Evolutionary conservation across 148 eudicot species (phyloP).

Genomic region (Arbutus unedo): DNA sequence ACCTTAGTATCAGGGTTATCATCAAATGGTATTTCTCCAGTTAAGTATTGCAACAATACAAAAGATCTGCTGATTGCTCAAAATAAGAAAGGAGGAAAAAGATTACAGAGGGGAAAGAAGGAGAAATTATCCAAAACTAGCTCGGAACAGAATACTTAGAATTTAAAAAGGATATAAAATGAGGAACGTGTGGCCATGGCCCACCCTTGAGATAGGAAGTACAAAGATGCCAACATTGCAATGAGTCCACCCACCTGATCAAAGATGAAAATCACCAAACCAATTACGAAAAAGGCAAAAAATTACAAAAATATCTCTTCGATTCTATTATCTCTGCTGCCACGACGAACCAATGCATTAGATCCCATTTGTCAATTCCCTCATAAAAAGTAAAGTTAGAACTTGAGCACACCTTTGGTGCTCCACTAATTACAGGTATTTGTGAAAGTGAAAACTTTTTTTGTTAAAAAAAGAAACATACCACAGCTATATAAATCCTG

Average conservation of each 20-base stretch:
- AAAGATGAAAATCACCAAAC: conserved; percentile 16
- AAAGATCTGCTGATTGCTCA: conserved; percentile 9
- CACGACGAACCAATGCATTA: background rate
- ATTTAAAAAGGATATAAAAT: conserved; percentile 70
- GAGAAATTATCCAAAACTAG: conserved; percentile 8
- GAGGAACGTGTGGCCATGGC: conserved; percentile 82
- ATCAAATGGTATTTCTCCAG: conserved; percentile 57
- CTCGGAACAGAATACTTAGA: background rate
- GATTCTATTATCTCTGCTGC: background rate
- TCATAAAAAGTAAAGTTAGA: background rate
- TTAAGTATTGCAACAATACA: conserved; percentile 46
- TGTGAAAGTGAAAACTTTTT: background rate
- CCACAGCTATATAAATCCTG: background rate
- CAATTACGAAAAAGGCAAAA: conserved; percentile 9
- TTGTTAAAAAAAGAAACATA: background rate
- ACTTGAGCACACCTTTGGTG: background rate
- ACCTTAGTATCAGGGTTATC: conserved; percentile 45
- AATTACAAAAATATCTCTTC: background rate
- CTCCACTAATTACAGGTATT: background rate
- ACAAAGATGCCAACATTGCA: conserved; percentile 81
- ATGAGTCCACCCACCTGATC: conserved; percentile 81
- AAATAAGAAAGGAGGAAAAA: conserved; percentile 12
- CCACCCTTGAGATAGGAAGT: conserved; percentile 95
- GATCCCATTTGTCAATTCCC: conserved; percentile 2
- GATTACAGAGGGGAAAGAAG: background rate